These are phyloP conservation scores for Leucosporidium creatinivorum DNA, from an alignment of 768 basidiomycete genomes.

Conservation along the genomic window DNA sequence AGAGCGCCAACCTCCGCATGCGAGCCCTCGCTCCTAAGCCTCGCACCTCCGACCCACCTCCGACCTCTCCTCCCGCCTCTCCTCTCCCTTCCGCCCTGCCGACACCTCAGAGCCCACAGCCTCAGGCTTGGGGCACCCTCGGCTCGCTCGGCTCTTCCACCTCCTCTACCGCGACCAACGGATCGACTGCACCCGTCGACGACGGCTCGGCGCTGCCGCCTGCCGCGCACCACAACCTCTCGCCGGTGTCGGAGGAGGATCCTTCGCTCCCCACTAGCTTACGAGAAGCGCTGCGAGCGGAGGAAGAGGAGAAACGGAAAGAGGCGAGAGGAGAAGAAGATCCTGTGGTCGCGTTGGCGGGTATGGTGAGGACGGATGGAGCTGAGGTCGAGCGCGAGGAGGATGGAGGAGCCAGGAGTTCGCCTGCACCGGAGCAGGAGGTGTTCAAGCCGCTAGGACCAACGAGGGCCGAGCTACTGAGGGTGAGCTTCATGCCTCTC, in stretches of 20 bases:
- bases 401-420: too few species aligned
- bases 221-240: neutral
- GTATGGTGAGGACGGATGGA: neutral
- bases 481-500: slow-evolving; percentile 31
- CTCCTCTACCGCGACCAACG: neutral
- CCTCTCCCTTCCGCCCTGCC: neutral
- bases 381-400: neutral
- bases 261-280: neutral
- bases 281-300: neutral
- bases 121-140: too few species aligned
- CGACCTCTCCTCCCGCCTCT: neutral
- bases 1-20: slow-evolving; percentile 72
- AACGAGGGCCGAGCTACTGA: slow-evolving; percentile 32
- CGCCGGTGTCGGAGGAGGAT: slow-evolving; percentile 2
- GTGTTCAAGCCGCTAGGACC: neutral
- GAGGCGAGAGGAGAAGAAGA: neutral
- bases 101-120: too few species aligned
- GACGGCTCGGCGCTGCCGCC: neutral
- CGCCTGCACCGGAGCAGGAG: neutral
- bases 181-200: neutral
- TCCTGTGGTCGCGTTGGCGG: neutral
- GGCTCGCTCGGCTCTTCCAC: neutral
- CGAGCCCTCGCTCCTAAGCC: slow-evolving; percentile 46
- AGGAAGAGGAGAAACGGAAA: too few species aligned
- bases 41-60: neutral